Percentiles rank a stretch among this genome's conserved stretches.
Evolutionary conservation across 202 grass and related monocot species (phyloP).

Genomic region (Bolboschoenoplectus hybrid): DNA sequence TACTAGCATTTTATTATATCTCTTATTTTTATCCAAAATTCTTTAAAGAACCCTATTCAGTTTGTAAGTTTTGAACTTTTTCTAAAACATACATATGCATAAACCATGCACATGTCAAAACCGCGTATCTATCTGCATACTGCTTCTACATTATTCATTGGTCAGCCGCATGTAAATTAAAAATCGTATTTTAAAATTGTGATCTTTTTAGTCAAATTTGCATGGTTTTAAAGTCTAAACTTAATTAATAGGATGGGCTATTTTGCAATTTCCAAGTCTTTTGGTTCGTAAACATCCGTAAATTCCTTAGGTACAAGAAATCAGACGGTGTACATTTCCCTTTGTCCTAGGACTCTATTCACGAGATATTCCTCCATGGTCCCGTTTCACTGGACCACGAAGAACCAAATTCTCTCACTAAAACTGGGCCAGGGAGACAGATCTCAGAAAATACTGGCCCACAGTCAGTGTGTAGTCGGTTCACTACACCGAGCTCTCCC

Average conservation of each 20-base stretch:
- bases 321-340: background rate
- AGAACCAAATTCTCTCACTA: background rate
- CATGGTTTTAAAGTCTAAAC: background rate
- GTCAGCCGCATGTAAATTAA: background rate
- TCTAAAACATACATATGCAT: background rate
- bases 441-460: background rate
- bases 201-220: background rate
- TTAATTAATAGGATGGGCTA: too few relatives aligned
- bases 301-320: background rate
- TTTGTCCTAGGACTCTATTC: constrained; percentile 2
- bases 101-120: too few relatives aligned
- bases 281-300: constrained; percentile 24
- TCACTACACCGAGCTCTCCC: background rate
- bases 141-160: too few relatives aligned
- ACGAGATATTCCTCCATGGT: background rate
- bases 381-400: background rate
- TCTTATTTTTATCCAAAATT: too few relatives aligned
- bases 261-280: background rate
- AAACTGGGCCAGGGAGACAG: background rate
- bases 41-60: too few relatives aligned
- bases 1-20: too few relatives aligned
- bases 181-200: background rate
- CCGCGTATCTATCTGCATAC: too few relatives aligned
- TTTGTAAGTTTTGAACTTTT: background rate
- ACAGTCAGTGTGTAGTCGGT: background rate